Evolutionary conservation across 768 basidiomycete species (phyloP).

Genomic region (Amanita pseudoporphyria): DNA sequence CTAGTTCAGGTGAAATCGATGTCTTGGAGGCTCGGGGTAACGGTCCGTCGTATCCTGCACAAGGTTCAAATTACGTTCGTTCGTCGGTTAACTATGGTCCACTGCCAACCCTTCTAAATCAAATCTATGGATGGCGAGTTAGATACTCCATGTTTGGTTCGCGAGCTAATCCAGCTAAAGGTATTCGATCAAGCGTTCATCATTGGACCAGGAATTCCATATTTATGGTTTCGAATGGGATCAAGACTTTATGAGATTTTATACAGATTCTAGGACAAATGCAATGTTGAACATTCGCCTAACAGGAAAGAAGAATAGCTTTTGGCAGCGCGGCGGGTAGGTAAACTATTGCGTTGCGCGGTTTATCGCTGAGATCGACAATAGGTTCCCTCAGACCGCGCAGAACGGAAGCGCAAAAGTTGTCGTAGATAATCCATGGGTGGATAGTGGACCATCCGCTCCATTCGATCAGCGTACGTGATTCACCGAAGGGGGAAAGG

Average conservation of each 20-base stretch:
- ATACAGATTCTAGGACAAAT: slow-evolving; percentile 63
- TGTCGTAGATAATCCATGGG: slow-evolving; percentile 59
- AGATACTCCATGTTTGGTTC: slow-evolving; percentile 30
- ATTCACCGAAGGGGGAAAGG: not conserved
- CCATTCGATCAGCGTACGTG: slow-evolving; percentile 75
- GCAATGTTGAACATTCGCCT: slow-evolving; percentile 52
- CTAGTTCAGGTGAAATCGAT: slow-evolving; percentile 45
- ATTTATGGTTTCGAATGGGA: slow-evolving; percentile 77
- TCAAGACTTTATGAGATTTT: slow-evolving; percentile 56
- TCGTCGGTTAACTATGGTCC: slow-evolving; percentile 66
- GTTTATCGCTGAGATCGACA: slow-evolving; percentile 12
- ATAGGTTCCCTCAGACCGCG: slow-evolving; percentile 52
- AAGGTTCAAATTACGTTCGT: slow-evolving; percentile 50
- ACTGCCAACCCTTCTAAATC: slow-evolving; percentile 27
- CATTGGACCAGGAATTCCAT: slow-evolving; percentile 54
- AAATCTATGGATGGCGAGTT: slow-evolving; percentile 60
- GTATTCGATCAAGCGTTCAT: slow-evolving; percentile 33
- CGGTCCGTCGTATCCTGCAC: slow-evolving; percentile 36
- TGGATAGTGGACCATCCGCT: slow-evolving; percentile 44
- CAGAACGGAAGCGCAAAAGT: slow-evolving; percentile 49
- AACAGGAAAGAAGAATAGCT: slow-evolving; percentile 40
- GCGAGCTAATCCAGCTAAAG: slow-evolving; percentile 23
- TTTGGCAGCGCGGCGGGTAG: slow-evolving; percentile 52
- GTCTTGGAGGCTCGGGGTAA: slow-evolving; percentile 60
- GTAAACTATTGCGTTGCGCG: slow-evolving; percentile 20